Base-by-base conservation (phyloP, 306 rosid genomes). In the barrel medic (Medicago truncatula) region DNA sequence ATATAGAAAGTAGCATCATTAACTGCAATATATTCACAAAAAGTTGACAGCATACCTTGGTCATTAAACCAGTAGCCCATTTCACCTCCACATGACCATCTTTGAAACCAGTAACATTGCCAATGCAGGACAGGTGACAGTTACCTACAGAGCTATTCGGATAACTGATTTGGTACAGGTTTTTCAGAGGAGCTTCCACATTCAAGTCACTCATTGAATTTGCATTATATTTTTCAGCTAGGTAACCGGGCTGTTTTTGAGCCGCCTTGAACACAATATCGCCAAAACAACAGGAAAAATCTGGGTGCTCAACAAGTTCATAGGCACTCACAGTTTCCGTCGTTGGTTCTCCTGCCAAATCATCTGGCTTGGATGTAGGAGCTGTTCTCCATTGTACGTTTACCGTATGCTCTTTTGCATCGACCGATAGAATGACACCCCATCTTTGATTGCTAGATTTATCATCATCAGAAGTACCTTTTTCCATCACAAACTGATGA, bases 271-370 rank as follows among this genome's bases (percentile, higher is more conserved):
- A 85, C 83, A 96, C 97, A 84, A 89, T 76, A 86, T 96, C 98
- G 43, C 98, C 98, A 66, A 88, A 87, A 82, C 82, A 88, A 85
- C 77, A 89, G 28, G 91, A 84, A 79, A 78, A 92, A 78, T 90
- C 96, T 6, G 97, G 97, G 89, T 92, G 99, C 85, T 96, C 98
- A 9, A 87, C 70, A 70, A 96, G 84, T 81, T 90, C 99, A 6
- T 92, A 96, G 39, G 99, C 93, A 80, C 99, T 96, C 76, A 96
- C 89, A 71, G 85, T 88, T 86, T 96, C 99, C 76, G 18, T 76
- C 81, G 70, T 40, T 50, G 56, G 17, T 6, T 82, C 84, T 83
- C 73, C 87, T 80, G 87, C 81, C 78, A 80, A 76, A 74, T 77
- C 50, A 47, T 58, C 84, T 34, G 69, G 68, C 85, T 74, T 78